Percentiles rank a stretch among this genome's conserved stretches.
phyloP scores from a whole-genome alignment of 495 filamentous ascomycete species.

The Tuber indicum region DNA sequence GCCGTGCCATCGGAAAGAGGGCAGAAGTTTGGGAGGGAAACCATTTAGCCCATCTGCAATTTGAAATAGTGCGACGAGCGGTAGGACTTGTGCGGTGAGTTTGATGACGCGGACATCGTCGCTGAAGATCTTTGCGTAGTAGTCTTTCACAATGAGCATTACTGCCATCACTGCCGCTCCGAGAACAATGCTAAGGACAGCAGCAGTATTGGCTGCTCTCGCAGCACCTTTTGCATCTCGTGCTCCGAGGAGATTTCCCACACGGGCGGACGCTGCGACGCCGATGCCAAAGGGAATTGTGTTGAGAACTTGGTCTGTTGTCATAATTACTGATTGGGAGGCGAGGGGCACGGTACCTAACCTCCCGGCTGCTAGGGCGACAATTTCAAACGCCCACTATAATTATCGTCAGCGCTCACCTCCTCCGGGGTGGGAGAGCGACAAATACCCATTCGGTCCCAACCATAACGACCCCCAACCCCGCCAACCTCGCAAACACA shows the following conservation, averaged over 20 bases:
- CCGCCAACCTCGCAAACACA: slow-evolving; percentile 69
- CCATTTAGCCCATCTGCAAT: slow-evolving; percentile 83
- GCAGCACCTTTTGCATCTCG: slow-evolving; percentile 61
- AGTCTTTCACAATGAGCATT: slow-evolving; percentile 65
- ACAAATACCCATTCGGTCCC: slow-evolving; percentile 69
- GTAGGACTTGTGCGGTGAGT: slow-evolving; percentile 75
- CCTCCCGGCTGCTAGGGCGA: slow-evolving; percentile 78
- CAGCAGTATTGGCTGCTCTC: slow-evolving; percentile 69
- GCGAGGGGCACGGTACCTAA: slow-evolving; percentile 79
- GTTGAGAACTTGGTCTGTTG: slow-evolving; percentile 84
- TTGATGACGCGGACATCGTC: slow-evolving; percentile 65
- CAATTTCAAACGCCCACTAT: slow-evolving; percentile 85
- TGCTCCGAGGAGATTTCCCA: slow-evolving; percentile 78
- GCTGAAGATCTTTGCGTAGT: slow-evolving; percentile 81
- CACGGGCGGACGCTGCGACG: slow-evolving; percentile 69
- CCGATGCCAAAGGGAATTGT: slow-evolving; percentile 89
- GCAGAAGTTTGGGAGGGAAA: neutral
- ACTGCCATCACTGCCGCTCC: slow-evolving; percentile 63
- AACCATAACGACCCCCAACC: slow-evolving; percentile 77
- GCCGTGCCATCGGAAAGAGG: slow-evolving; percentile 26
- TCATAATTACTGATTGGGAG: slow-evolving; percentile 91
- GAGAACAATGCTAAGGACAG: slow-evolving; percentile 62
- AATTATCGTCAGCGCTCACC: neutral
- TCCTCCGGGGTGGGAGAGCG: neutral
- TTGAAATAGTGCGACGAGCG: slow-evolving; percentile 86